Evolutionary conservation across 768 basidiomycete genomes (phyloP), one percentile per base, ranked within the genome.

Genomic region (Boletus rubropictus): DNA sequence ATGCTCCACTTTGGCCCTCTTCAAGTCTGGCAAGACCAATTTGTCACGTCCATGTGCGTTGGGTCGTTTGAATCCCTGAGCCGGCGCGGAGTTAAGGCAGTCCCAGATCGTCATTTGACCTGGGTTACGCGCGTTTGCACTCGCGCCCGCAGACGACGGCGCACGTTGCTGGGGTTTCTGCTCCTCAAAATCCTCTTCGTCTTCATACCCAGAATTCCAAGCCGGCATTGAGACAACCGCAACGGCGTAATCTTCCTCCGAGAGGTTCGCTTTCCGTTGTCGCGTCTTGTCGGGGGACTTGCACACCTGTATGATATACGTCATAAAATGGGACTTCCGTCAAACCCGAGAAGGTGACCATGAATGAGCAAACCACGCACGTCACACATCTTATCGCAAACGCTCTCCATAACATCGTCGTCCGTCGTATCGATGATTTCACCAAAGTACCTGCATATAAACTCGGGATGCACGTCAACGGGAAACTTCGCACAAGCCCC

Each of bases 351-450:
- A n/a, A 38, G 42, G 33, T 32, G 28, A 21, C 10, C 2, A n/a
- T 18, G 1, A 27, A 33, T 5, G 43, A 29, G 14, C 56, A 37
- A 12, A 45, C 1, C 4, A 64, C 81, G 21, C 57, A 89, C 89
- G 61, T 92, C 89, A 56, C 89, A 92, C 86, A 89, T 90, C 39
- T 72, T 70, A 42, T 83, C 65, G 55, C 89, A 92, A 54, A 86
- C 80, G 4, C 58, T 57, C 45, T 72, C 73, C 42, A 75, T 62
- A 10, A 71, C 48, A 7, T 69, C 70, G 8, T 68, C 54, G 52
- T 84, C 72, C 10, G 58, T 63, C 7, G 66, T 56, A 51, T 86
- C 74, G 31, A 89, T 77, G 0, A 56, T 51, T 64, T 91, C 89
- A 1, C 86, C 89, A 53, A 92, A 91, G 60, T 87, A 89, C 38